Base-by-base conservation (phyloP, 768 basidiomycete species). In the Phallus indusiatus region DNA sequence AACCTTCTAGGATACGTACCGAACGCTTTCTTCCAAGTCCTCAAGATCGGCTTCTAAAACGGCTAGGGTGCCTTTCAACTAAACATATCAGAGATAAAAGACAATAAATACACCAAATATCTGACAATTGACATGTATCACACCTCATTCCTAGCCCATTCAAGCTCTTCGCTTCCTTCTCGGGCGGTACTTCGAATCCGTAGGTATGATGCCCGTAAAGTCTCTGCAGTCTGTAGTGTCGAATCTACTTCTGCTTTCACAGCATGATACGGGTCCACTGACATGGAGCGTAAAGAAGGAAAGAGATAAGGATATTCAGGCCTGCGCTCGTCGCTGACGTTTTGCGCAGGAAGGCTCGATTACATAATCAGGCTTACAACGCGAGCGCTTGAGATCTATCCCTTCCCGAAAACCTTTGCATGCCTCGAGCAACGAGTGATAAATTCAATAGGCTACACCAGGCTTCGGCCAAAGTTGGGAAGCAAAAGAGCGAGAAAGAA, bases 11-110 rank as follows among this genome's bases (percentile, higher is more conserved):
- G 80, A 63, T 70, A 90, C 90, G 82, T 85, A 48, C 57, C 57
- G 57, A 37, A 98, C 94, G 66, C 90, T 93, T 67, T 92, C 91
- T 53, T 96, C 94, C n/a, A 98, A 73, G 68, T 93, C 93, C 61
- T 93, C 90, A 21, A 95, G 69, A 73, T 97, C 94, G 0, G 87
- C 86, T 67, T 94, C 90, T 24, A 97, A 74, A 1, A 85, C 73
- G 0, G 82, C 79, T 9, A 98, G 78, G 1, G 88, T 88, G 0
- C 83, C 84, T 69, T 84, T 85, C 55, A 96, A 74, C 87, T 91
- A 56, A 49, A 47, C 11, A 37, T 18, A n/a, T 47, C 36, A 36
- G 52, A 47, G 36, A n/a, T 24, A 10, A 17, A 7, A 52, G 53
- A 54, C 49, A 17, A 24, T 49, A 46, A 8, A 36, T 22, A 18